Base-by-base conservation (phyloP, 2,329 filamentous ascomycete genomes). In the Aureobasidium pullulans region DNA sequence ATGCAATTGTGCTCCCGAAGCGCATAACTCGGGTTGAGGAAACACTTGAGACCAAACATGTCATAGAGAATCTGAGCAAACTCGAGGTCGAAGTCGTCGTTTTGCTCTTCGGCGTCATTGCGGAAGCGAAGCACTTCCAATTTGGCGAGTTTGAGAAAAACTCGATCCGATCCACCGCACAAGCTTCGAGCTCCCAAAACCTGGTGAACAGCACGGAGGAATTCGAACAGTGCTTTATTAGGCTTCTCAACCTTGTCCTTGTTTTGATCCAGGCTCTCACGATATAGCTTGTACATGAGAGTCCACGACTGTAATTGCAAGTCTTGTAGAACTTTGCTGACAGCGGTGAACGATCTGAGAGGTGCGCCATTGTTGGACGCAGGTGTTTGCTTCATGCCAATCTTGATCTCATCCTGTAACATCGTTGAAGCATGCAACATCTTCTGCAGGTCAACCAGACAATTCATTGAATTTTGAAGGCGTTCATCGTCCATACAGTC, bases 231-330 rank as follows among this genome's bases (percentile, higher is more conserved):
- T 62, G 93, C 88, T 58, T 87, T 87, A 42, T 87, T 81, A 0
- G 86, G 82, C 5, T 79, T 81, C 15, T 62, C 44, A 66, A 91
- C 93, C 0, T 81, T 70, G 1, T 84, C 80, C 8, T 75, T 72
- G 64, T 88, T 84, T 64, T 92, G 88, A 6, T 77, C 74, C 31
- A 92, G 85, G 3, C 84, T 88, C 63, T 91, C 86, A 68, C 87
- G 88, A 44, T 96, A 72, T 54, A 96, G 75, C 0, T 84, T 82
- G 69, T 96, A 99, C 63, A 93, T 86, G 40, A 97, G 75, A 39
- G 89, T 90, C 93, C 94, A 97, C 10, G 86, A 84, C 36, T 90
- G 85, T 3, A 96, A 83, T 67, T 96, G 87, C 79, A 96, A 88
- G 65, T 97, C 91, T 42, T 90, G 85, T 44, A 97, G 77, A 67